Base-by-base conservation (phyloP, 2,329 filamentous ascomycete genomes). In the Elsinoe necatrix region DNA sequence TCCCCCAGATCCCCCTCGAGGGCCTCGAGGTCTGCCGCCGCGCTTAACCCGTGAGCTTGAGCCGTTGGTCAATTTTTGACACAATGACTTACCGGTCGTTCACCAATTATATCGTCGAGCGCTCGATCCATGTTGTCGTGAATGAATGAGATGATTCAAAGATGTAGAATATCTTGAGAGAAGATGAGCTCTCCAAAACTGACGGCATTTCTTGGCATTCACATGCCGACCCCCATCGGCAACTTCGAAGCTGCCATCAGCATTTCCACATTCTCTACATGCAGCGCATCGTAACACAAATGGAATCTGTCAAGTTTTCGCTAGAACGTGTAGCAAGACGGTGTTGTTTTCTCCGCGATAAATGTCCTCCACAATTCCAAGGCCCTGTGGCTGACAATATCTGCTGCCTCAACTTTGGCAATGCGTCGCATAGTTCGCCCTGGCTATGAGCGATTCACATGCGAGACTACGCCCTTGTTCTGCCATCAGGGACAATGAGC, bases 51-150 rank as follows among this genome's bases (percentile, higher is more conserved):
- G 56, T 56, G 11, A 61, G 61, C 54, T 45, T 48, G 41, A 57
- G 43, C 21, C 25, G 34, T 55, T 57, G n/a, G 8, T 23, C 27
- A n/a, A n/a, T n/a, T 45, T 39, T 35, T 47, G 34, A 21, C 23
- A 12, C 14, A 50, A 37, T 47, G 34, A 51, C 73, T 60, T 75
- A 83, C 80, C 65, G 81, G 78, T 62, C 79, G 78, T 65, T 83
- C 80, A 61, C 75, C 74, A 61, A 83, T 82, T 65, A 83, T 82
- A 64, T 84, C 82, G 70, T 84, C 81, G 58, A 85, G 73, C 64
- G 78, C 80, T 66, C 80, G 78, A 72, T 85, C 82, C 81, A 85
- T 85, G n/a, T 23, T 57, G 21, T 20, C 14, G 18, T 16, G 45
- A 16, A 31, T 37, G 34, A 12, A 25, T 18, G 7, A 20, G 14